Evolutionary conservation across 306 rosid genomes (phyloP), one percentile per base, ranked within the genome.

Genomic region (Urtica urens): DNA sequence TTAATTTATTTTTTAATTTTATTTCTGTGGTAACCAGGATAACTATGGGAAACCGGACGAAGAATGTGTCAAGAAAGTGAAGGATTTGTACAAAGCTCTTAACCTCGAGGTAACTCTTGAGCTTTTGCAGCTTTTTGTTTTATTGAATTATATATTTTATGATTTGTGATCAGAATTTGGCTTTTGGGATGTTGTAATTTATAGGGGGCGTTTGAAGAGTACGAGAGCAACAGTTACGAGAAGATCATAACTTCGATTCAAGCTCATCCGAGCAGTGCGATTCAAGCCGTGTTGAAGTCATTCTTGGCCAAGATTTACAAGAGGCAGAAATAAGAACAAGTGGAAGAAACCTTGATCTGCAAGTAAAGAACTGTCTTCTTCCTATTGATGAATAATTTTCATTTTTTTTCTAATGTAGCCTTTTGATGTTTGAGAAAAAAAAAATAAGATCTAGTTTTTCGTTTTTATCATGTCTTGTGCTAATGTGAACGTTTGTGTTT

Each of bases 281-380:
- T 92, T 34, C 96, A 85, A 43, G 94, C 79, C 4, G 94, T 85
- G 47, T 64, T 92, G 79, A 79, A 82, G 65, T 85, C 93, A 16
- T 85, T 92, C 74, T 67, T 92, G 82, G 83, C 65, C 39, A 85
- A 92, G 68, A 85, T 92, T 39, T 85, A 85, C 86, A 79, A 75
- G 81, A 77, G 99, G 75, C 75, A 73, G 71, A 92, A 90, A 58
- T 90, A 77, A 70, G 26, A 46, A 55, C 7, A 38, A n/a, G 22
- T n/a, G 34, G 28, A 23, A 28, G 23, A 13, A 13, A 12, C 23
- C 13, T 13, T 16, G 27, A 39, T 54, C 9, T 23, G 6, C 5
- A 14, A 10, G 2, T 6, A 37, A 22, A 22, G 25, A 7, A 21
- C 25, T 46, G 19, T 2, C 23, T 19, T 7, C 21, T 42, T 7